Percentiles rank a stretch among this genome's conserved stretches.
These are phyloP conservation scores for Viridothelium virens DNA, from an alignment of 495 filamentous ascomycete genomes.

Conservation along the genomic window DNA sequence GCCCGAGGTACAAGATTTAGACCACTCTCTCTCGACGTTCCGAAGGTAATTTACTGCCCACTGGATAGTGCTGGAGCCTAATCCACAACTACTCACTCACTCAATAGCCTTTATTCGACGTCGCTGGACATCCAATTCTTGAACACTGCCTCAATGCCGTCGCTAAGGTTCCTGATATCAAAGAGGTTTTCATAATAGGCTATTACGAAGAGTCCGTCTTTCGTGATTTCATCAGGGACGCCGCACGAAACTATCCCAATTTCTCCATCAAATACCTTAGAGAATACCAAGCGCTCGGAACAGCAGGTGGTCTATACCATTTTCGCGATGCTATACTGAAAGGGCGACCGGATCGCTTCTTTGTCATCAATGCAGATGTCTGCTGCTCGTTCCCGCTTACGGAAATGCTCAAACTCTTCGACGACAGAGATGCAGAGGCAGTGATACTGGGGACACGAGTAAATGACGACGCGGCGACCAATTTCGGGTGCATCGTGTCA, in stretches of 20 bases:
- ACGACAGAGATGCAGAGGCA: conserved; percentile 93
- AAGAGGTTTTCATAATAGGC: conserved; percentile 93
- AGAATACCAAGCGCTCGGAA: conserved; percentile 95
- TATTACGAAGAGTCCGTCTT: conserved; percentile 98
- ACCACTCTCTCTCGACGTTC: conserved; percentile 91
- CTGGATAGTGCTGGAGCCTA: not conserved
- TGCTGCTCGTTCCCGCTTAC: conserved; percentile 97
- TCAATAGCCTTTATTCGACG: conserved; percentile 88
- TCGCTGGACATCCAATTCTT: conserved; percentile 93
- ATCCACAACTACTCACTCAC: no score
- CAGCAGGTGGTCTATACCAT: conserved; percentile 94
- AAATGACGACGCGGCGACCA: conserved; percentile 81
- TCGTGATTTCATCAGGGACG: conserved; percentile 94
- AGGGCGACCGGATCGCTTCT: conserved; percentile 86
- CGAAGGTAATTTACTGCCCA: conserved; percentile 59
- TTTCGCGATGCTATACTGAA: conserved; percentile 99
- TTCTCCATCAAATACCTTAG: conserved; percentile 91
- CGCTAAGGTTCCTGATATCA: conserved; percentile 82
- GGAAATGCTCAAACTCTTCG: conserved; percentile 89
- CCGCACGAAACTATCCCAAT: conserved; percentile 73
- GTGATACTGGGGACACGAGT: conserved; percentile 94
- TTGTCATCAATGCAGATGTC: conserved; percentile 96
- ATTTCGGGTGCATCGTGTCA: conserved; percentile 97
- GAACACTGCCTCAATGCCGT: conserved; percentile 93
- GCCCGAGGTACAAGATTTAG: conserved; percentile 94